These are phyloP conservation scores for Xerocomus brunneocitrinus DNA, from an alignment of 768 basidiomycete genomes.

Conservation along the genomic window DNA sequence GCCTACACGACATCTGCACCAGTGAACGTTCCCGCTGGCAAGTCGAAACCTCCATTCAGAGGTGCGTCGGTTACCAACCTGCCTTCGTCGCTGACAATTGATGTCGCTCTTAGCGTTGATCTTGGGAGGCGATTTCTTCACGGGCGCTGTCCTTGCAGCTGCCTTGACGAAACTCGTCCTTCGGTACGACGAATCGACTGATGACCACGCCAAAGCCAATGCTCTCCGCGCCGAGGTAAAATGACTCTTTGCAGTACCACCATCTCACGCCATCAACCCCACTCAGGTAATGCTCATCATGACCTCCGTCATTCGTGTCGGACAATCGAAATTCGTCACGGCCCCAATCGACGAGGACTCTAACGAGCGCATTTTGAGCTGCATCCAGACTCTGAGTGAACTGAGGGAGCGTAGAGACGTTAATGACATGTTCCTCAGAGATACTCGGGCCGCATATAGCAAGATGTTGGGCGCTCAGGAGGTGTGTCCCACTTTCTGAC, in stretches of 20 bases:
- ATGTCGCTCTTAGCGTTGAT: slow-evolving; percentile 57
- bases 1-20: slow-evolving; percentile 66
- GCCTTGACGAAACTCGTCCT: slow-evolving; percentile 90
- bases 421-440: slow-evolving; percentile 71
- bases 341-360: slow-evolving; percentile 99
- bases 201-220: slow-evolving; percentile 58
- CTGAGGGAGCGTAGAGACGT: slow-evolving; percentile 54
- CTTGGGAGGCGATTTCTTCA: slow-evolving; percentile 96
- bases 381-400: slow-evolving; percentile 89
- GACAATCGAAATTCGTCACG: slow-evolving; percentile 92
- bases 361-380: slow-evolving; percentile 92
- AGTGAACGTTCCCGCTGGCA: slow-evolving; percentile 73
- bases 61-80: slow-evolving; percentile 37
- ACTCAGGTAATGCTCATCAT: slow-evolving; percentile 91
- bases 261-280: background rate
- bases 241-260: background rate
- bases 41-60: slow-evolving; percentile 88
- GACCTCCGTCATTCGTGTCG: slow-evolving; percentile 94
- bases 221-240: slow-evolving; percentile 78
- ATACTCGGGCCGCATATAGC: slow-evolving; percentile 87
- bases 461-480: slow-evolving; percentile 97
- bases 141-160: slow-evolving; percentile 84
- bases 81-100: background rate
- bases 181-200: slow-evolving; percentile 51
- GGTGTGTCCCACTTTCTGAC: slow-evolving; percentile 38